phyloP scores from a whole-genome alignment of 176 grass and related monocot species.

The Cymbopogon citratus region DNA sequence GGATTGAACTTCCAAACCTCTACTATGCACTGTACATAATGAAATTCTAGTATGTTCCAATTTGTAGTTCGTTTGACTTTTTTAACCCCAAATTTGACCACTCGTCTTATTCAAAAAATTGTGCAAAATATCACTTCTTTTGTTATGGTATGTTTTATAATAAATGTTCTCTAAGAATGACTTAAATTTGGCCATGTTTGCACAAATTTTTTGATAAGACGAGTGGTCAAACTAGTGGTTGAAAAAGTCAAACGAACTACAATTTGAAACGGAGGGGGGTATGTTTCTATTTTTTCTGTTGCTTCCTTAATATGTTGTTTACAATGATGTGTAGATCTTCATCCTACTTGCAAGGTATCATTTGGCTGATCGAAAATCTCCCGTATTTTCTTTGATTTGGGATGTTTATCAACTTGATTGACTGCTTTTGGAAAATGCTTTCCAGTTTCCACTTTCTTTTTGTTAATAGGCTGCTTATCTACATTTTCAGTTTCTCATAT shows the following conservation, averaged over 20 bases:
- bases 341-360: slow-evolving; percentile 87
- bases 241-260: too few relatives aligned
- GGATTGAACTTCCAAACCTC: slow-evolving; percentile 9
- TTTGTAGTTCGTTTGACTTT: too few relatives aligned
- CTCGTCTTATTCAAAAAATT: too few relatives aligned
- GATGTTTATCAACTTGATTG: slow-evolving; percentile 9
- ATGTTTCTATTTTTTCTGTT: slow-evolving; percentile 13
- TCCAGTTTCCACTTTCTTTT: background rate
- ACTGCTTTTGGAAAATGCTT: slow-evolving; percentile 1
- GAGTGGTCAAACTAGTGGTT: too few relatives aligned
- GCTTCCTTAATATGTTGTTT: slow-evolving; percentile 47
- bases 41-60: too few relatives aligned
- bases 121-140: too few relatives aligned
- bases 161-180: too few relatives aligned
- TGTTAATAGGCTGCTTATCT: background rate
- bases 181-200: too few relatives aligned
- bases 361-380: background rate
- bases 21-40: background rate
- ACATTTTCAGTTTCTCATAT: slow-evolving; percentile 18
- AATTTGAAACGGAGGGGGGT: too few relatives aligned
- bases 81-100: too few relatives aligned
- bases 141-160: too few relatives aligned
- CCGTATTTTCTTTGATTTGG: slow-evolving; percentile 12
- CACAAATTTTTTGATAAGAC: too few relatives aligned
- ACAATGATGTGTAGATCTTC: slow-evolving; percentile 51